Evolutionary conservation across 805 yeast species (phyloP).

Genomic region (Hanseniaspora lachancei): DNA sequence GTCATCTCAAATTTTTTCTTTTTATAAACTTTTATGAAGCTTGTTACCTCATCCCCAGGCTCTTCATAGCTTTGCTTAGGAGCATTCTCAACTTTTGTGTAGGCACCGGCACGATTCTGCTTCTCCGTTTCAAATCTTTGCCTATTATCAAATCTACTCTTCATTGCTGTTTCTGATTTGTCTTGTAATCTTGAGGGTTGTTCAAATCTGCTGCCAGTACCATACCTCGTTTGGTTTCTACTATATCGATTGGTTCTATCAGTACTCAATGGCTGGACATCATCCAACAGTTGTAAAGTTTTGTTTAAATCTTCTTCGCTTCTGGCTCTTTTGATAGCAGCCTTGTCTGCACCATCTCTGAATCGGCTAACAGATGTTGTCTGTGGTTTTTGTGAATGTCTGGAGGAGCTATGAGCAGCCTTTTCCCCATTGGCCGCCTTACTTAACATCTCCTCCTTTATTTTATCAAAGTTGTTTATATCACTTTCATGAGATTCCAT

Average conservation of each 20-base stretch:
- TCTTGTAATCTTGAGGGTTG: neutral
- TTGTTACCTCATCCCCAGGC: neutral
- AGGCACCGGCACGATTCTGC: neutral
- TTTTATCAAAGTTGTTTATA: constrained; percentile 41
- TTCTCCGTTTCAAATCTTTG: neutral
- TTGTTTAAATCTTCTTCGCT: neutral
- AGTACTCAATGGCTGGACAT: neutral
- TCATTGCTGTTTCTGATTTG: neutral
- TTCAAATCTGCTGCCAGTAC: neutral
- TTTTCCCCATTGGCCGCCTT: neutral
- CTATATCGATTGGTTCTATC: neutral
- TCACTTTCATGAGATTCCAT: constrained; percentile 88
- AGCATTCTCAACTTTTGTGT: neutral
- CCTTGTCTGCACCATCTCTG: neutral
- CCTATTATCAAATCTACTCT: neutral
- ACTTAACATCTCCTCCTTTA: constrained; percentile 21
- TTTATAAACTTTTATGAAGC: neutral
- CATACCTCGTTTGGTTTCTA: neutral
- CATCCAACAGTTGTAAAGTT: neutral
- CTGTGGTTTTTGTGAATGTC: neutral
- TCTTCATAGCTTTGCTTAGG: neutral
- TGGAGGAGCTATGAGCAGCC: too few relatives aligned
- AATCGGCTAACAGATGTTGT: neutral
- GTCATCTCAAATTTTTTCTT: neutral
- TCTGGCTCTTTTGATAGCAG: neutral